phyloP scores from a whole-genome alignment of 2,329 filamentous ascomycete genomes.

The Penicillium sp. region DNA sequence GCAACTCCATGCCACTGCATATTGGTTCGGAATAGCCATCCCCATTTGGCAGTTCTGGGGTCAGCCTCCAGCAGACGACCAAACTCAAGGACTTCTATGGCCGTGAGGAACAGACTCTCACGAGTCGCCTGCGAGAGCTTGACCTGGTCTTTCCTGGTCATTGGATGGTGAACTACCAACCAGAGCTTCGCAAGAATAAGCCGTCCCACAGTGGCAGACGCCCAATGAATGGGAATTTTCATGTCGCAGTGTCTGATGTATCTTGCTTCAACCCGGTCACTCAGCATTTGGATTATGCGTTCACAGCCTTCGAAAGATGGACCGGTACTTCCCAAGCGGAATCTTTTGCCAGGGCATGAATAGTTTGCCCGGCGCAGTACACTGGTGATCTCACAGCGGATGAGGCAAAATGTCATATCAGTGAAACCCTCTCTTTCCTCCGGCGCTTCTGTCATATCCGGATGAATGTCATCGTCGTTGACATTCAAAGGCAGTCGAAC shows the following conservation, averaged over 20 bases:
- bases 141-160: constrained; percentile 54
- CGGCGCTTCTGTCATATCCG: constrained; percentile 46
- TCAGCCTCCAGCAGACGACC: constrained; percentile 61
- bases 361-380: constrained; percentile 39
- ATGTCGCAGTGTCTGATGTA: constrained; percentile 51
- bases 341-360: constrained; percentile 27
- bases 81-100: constrained; percentile 69
- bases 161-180: constrained; percentile 68
- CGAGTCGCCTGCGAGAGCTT: constrained; percentile 57
- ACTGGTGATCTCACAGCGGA: constrained; percentile 50
- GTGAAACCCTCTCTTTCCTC: constrained; percentile 48
- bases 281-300: constrained; percentile 48
- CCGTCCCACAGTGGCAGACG: constrained; percentile 61
- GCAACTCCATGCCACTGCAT: constrained; percentile 62
- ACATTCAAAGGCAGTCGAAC: constrained; percentile 48
- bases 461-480: constrained; percentile 48
- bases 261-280: constrained; percentile 50
- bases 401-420: constrained; percentile 48
- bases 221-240: constrained; percentile 57
- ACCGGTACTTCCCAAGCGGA: constrained; percentile 11
- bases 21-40: constrained; percentile 60
- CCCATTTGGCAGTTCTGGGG: constrained; percentile 56
- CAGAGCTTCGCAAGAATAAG: constrained; percentile 73
- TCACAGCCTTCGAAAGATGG: constrained; percentile 35
- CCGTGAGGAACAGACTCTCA: constrained; percentile 64